A percentile compares a stretch with the other conserved stretches of the same genome.
These are phyloP conservation scores for Phaeomoniella chlamydospora DNA, from an alignment of 2,329 filamentous ascomycete genomes.

Conservation along the genomic window DNA sequence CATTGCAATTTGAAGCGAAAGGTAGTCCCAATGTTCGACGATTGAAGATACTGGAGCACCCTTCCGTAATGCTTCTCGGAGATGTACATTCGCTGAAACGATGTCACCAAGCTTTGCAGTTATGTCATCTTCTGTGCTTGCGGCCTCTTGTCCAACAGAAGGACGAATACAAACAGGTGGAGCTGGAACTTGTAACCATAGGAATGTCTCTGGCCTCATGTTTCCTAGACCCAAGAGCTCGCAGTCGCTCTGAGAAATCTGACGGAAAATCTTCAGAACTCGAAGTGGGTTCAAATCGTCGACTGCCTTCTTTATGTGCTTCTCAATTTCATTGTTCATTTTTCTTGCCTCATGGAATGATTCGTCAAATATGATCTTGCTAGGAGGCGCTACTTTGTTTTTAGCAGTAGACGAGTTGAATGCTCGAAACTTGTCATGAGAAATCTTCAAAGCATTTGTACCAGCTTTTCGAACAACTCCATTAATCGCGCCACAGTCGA, in stretches of 20 bases:
- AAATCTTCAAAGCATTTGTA: constrained; percentile 69
- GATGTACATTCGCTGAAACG: constrained; percentile 77
- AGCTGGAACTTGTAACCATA: constrained; percentile 92
- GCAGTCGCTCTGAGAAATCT: constrained; percentile 71
- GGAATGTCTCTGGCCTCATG: constrained; percentile 86
- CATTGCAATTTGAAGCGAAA: constrained; percentile 89
- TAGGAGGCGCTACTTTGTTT: constrained; percentile 67
- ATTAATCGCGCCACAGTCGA: constrained; percentile 68
- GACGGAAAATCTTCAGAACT: constrained; percentile 82
- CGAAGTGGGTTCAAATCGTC: constrained; percentile 86
- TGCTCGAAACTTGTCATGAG: constrained; percentile 79
- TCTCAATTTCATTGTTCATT: constrained; percentile 69
- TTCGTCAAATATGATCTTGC: constrained; percentile 72
- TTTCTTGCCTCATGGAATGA: constrained; percentile 72
- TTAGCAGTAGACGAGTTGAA: constrained; percentile 80
- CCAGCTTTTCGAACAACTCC: constrained; percentile 85
- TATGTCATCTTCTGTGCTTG: constrained; percentile 90
- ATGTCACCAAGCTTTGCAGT: constrained; percentile 97
- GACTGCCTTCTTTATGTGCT: constrained; percentile 79
- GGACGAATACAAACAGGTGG: constrained; percentile 89
- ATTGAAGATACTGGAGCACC: constrained; percentile 77
- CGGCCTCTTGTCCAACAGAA: constrained; percentile 82
- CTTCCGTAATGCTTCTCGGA: constrained; percentile 67
- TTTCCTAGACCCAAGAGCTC: constrained; percentile 84
- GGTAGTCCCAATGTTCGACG: constrained; percentile 96